A percentile compares a stretch with the other conserved stretches of the same genome.
These are phyloP conservation scores for Diaporthe sp. DNA, from an alignment of 2,329 filamentous ascomycete species.

Conservation along the genomic window DNA sequence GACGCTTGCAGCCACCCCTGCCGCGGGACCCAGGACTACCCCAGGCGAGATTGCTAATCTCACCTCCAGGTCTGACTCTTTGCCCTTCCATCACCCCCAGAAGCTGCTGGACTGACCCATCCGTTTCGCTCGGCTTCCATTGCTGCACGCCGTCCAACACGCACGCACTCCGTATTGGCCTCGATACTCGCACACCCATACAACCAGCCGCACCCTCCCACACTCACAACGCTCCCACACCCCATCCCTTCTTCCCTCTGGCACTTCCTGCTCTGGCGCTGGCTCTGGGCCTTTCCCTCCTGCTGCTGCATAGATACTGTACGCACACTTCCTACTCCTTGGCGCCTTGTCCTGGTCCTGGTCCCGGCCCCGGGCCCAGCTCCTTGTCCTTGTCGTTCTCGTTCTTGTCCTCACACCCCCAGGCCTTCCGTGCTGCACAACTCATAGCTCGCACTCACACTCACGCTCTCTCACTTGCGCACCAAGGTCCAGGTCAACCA, in stretches of 20 bases:
- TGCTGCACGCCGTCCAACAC: conserved; percentile 12
- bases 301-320: conserved; percentile 24
- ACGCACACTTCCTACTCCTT: conserved; percentile 20
- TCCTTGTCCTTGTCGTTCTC: conserved; percentile 30
- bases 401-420: conserved; percentile 28
- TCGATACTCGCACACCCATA: background rate
- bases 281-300: background rate
- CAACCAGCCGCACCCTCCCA: background rate
- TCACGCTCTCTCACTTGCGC: conserved; percentile 22
- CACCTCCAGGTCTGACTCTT: conserved; percentile 36
- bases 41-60: conserved; percentile 41
- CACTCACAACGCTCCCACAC: background rate
- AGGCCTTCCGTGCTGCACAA: conserved; percentile 20
- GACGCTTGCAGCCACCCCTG: conserved; percentile 31
- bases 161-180: background rate
- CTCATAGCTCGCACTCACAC: conserved; percentile 23
- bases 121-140: conserved; percentile 34
- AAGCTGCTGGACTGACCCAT: conserved; percentile 28
- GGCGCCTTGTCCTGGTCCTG: conserved; percentile 33
- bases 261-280: background rate
- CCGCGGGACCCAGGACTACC: conserved; percentile 5
- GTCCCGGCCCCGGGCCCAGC: conserved; percentile 16
- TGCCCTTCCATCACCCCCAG: conserved; percentile 5
- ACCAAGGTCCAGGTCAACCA: conserved; percentile 34
- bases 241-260: conserved; percentile 19